These are phyloP conservation scores for Lasiodiplodia hormozganensis DNA, from an alignment of 2,329 filamentous ascomycete species.

Conservation along the genomic window DNA sequence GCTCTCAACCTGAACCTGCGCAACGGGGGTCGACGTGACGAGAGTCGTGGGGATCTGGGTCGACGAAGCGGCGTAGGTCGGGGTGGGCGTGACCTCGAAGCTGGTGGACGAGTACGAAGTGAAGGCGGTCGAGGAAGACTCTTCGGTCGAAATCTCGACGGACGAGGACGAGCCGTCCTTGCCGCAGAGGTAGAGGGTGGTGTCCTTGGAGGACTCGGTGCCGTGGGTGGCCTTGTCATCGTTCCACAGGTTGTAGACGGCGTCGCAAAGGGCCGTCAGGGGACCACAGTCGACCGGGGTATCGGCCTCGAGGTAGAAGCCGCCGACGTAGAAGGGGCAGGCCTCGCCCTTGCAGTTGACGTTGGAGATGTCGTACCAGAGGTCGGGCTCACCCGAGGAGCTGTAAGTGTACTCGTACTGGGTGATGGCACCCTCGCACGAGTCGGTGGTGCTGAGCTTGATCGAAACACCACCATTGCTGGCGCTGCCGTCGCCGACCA, in stretches of 20 bases:
- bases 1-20: slow-evolving; percentile 41
- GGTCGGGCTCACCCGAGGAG: slow-evolving; percentile 44
- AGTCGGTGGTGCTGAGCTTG: slow-evolving; percentile 46
- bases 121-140: slow-evolving; percentile 30
- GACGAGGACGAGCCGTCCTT: slow-evolving; percentile 21
- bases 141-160: slow-evolving; percentile 13
- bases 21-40: slow-evolving; percentile 37
- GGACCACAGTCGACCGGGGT: slow-evolving; percentile 43
- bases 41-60: slow-evolving; percentile 32
- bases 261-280: slow-evolving; percentile 42
- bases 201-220: slow-evolving; percentile 31
- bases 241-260: slow-evolving; percentile 39
- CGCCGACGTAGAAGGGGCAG: slow-evolving; percentile 31
- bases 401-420: slow-evolving; percentile 49
- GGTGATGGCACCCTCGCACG: slow-evolving; percentile 41
- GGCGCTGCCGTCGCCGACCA: slow-evolving; percentile 40
- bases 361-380: slow-evolving; percentile 34
- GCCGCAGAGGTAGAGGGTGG: slow-evolving; percentile 30
- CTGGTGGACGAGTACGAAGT: slow-evolving; percentile 28
- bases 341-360: slow-evolving; percentile 29
- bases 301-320: slow-evolving; percentile 31
- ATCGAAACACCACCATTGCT: slow-evolving; percentile 44
- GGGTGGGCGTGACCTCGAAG: slow-evolving; percentile 28
- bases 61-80: slow-evolving; percentile 27
- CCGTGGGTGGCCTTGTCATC: slow-evolving; percentile 40